Percentiles rank a stretch among this genome's conserved stretches.
Conservation (phyloP, 352 stramenopile genomes). For the Detonula confervacea region DNA sequence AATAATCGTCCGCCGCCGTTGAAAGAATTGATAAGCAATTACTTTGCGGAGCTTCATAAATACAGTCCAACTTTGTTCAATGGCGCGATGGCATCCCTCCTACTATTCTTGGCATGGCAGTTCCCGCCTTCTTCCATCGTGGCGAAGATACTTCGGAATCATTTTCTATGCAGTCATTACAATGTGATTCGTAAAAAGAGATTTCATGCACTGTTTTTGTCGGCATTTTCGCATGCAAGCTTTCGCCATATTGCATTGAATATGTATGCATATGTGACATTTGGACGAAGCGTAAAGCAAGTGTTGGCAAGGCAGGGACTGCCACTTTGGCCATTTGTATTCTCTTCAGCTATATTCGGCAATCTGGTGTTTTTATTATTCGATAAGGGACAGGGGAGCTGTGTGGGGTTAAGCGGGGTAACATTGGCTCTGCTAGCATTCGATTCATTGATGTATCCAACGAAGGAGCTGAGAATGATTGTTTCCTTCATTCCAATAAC, state of each 20-base stretch:
- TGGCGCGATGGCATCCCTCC: slow-evolving; percentile 46
- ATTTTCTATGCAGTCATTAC: slow-evolving; percentile 64
- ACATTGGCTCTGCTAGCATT: slow-evolving; percentile 64
- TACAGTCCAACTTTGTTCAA: slow-evolving; percentile 63
- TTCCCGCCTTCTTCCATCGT: slow-evolving; percentile 33
- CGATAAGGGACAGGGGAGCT: slow-evolving; percentile 48
- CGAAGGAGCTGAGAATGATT: slow-evolving; percentile 56
- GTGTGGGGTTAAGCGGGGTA: slow-evolving; percentile 69
- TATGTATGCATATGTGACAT: slow-evolving; percentile 59
- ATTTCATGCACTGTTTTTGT: slow-evolving; percentile 57
- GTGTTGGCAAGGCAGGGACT: slow-evolving; percentile 24
- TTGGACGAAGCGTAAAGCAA: slow-evolving; percentile 52
- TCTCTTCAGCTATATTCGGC: slow-evolving; percentile 49
- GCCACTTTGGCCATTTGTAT: slow-evolving; percentile 57
- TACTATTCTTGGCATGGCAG: slow-evolving; percentile 68
- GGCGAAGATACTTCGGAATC: slow-evolving; percentile 37
- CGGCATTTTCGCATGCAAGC: slow-evolving; percentile 67
- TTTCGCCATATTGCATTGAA: slow-evolving; percentile 70
- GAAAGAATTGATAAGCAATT: slow-evolving; percentile 36
- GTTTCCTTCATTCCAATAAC: slow-evolving; percentile 67
- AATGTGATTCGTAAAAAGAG: slow-evolving; percentile 48
- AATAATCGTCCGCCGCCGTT: slow-evolving; percentile 36
- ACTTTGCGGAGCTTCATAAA: slow-evolving; percentile 46
- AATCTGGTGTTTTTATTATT: slow-evolving; percentile 55
- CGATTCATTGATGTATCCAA: slow-evolving; percentile 53